phyloP scores from a whole-genome alignment of 164 flowering plant genomes.

The Dillenia turbinata region DNA sequence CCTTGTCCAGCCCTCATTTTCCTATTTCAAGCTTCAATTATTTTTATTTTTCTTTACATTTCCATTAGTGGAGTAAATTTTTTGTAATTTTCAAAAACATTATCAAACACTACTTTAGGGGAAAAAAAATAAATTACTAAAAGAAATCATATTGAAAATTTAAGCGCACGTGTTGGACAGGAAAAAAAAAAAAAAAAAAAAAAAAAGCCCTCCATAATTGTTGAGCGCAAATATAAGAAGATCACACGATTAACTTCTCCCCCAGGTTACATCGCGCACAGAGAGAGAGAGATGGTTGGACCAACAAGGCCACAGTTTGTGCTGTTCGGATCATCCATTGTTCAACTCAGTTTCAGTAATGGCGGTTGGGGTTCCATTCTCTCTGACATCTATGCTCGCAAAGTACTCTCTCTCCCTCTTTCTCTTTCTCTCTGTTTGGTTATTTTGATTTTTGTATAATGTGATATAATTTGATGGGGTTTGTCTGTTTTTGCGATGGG shows the following conservation, averaged over 20 bases:
- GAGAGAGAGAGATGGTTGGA: slow-evolving; percentile 51
- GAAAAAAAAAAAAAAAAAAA: too few species aligned
- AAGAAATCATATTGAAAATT: too few species aligned
- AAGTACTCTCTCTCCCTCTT: slow-evolving; percentile 29
- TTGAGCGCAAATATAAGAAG: too few species aligned
- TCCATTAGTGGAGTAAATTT: too few species aligned
- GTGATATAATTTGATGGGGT: background rate
- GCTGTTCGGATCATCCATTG: slow-evolving; percentile 88
- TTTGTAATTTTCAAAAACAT: too few species aligned
- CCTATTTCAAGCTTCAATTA: too few species aligned
- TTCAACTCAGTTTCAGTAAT: slow-evolving; percentile 69
- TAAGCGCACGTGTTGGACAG: too few species aligned
- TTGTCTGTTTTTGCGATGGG: background rate
- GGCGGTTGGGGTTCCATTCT: slow-evolving; percentile 94
- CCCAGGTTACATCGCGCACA: background rate
- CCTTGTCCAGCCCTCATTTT: too few species aligned
- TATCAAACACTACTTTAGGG: too few species aligned
- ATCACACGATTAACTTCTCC: background rate
- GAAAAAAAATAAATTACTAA: too few species aligned
- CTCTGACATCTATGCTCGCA: slow-evolving; percentile 78
- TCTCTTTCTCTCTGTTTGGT: slow-evolving; percentile 3
- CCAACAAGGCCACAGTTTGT: slow-evolving; percentile 72
- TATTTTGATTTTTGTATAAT: slow-evolving; percentile 1
- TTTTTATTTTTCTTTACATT: too few species aligned
- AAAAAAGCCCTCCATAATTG: too few species aligned